These are phyloP conservation scores for Ogataea nitratoaversa DNA, from an alignment of 805 yeast genomes.

Conservation along the genomic window DNA sequence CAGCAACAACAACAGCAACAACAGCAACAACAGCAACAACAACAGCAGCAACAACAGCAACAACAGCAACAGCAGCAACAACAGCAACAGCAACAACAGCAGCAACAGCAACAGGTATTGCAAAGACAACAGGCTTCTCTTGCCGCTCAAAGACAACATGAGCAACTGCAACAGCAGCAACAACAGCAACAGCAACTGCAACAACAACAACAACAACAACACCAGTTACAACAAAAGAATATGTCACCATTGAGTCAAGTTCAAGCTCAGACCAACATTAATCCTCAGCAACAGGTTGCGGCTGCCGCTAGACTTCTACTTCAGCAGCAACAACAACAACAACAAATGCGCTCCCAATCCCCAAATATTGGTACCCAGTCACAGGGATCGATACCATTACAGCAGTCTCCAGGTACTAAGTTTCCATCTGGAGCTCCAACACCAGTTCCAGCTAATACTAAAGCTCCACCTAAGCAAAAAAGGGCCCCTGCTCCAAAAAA, in stretches of 20 bases:
- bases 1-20: slow-evolving; percentile 7
- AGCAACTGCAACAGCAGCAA: slow-evolving; percentile 1
- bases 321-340: slow-evolving; percentile 7
- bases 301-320: slow-evolving; percentile 4
- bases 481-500: neutral
- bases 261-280: slow-evolving; percentile 2
- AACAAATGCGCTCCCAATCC: slow-evolving; percentile 11
- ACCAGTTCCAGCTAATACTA: slow-evolving; percentile 7
- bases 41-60: slow-evolving; percentile 4
- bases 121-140: slow-evolving; percentile 7
- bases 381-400: slow-evolving; percentile 1
- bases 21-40: slow-evolving; percentile 1
- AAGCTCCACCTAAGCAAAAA: neutral
- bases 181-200: slow-evolving; percentile 7
- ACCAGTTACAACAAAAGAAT: slow-evolving; percentile 4
- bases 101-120: slow-evolving; percentile 8
- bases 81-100: neutral
- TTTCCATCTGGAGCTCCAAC: slow-evolving; percentile 2
- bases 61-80: slow-evolving; percentile 6
- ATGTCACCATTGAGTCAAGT: slow-evolving; percentile 6
- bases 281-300: slow-evolving; percentile 6
- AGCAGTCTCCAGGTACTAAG: slow-evolving; percentile 5
- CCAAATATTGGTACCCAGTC: slow-evolving; percentile 12
- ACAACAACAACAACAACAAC: slow-evolving; percentile 3
- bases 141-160: no score